phyloP scores from a whole-genome alignment of 129 eudicot genomes.

The Artemisia annua region DNA sequence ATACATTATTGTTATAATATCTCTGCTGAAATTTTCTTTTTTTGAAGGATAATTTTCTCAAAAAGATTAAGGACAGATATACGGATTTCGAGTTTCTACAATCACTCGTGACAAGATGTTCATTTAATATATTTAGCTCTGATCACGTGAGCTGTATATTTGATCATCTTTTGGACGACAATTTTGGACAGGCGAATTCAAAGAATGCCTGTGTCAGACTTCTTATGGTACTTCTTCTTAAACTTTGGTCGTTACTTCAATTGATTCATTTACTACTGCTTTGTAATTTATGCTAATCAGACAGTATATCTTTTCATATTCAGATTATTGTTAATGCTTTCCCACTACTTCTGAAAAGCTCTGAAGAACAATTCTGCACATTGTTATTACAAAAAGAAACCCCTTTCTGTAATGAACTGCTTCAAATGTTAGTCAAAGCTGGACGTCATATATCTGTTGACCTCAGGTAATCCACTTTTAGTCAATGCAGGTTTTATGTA shows the following conservation, averaged over 20 bases:
- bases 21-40: conserved; percentile 12
- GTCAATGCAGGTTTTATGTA: not conserved
- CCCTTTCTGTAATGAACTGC: conserved; percentile 52
- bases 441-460: conserved; percentile 48
- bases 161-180: conserved; percentile 46
- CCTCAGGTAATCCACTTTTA: conserved; percentile 51
- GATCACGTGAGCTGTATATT: conserved; percentile 71
- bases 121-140: conserved; percentile 61
- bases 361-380: conserved; percentile 59
- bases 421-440: conserved; percentile 66
- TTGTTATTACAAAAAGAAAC: conserved; percentile 48
- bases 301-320: conserved; percentile 11
- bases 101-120: conserved; percentile 55
- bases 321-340: conserved; percentile 66
- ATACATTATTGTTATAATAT: not conserved
- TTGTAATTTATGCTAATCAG: conserved; percentile 1
- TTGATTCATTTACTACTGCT: not conserved
- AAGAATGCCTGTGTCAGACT: conserved; percentile 57
- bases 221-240: conserved; percentile 52
- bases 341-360: conserved; percentile 77
- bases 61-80: conserved; percentile 48
- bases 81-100: conserved; percentile 56
- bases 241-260: no score
- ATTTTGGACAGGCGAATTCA: conserved; percentile 29
- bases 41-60: conserved; percentile 60